Evolutionary conservation across 1,139 yeast genomes (phyloP).

Genomic region (Nakaseomyces glabratus): DNA sequence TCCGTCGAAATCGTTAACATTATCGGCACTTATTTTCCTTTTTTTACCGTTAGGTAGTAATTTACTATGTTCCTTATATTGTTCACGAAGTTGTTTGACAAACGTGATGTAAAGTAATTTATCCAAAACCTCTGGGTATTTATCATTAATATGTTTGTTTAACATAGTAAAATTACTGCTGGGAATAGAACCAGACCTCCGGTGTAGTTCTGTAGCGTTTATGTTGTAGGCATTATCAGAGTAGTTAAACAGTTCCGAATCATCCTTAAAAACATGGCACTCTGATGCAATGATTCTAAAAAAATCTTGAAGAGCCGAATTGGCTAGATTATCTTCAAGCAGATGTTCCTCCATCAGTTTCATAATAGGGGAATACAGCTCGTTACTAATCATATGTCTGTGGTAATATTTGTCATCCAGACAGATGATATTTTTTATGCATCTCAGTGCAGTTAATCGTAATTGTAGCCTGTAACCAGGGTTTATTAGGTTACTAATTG

Average conservation of each 20-base stretch:
- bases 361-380: conserved; percentile 46
- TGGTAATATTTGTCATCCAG: conserved; percentile 56
- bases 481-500: conserved; percentile 41
- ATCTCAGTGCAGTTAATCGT: conserved; percentile 56
- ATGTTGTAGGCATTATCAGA: background rate
- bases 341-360: conserved; percentile 43
- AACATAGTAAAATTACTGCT: conserved; percentile 39
- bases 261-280: conserved; percentile 18
- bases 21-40: conserved; percentile 3
- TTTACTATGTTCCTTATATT: conserved; percentile 7
- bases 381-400: conserved; percentile 46
- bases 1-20: background rate
- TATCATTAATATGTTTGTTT: conserved; percentile 42
- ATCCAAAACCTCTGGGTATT: conserved; percentile 36
- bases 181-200: conserved; percentile 1
- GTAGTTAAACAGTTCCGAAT: conserved; percentile 8
- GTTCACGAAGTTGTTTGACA: conserved; percentile 27
- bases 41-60: background rate
- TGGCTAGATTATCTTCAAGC: conserved; percentile 52
- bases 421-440: conserved; percentile 49
- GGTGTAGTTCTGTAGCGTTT: background rate
- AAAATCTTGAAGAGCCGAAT: conserved; percentile 69
- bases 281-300: conserved; percentile 42
- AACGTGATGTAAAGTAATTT: conserved; percentile 31
- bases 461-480: conserved; percentile 39